Evolutionary conservation across 352 stramenopile genomes (phyloP), one percentile per base, ranked within the genome.

Genomic region (Globisporangium apiculatum): DNA sequence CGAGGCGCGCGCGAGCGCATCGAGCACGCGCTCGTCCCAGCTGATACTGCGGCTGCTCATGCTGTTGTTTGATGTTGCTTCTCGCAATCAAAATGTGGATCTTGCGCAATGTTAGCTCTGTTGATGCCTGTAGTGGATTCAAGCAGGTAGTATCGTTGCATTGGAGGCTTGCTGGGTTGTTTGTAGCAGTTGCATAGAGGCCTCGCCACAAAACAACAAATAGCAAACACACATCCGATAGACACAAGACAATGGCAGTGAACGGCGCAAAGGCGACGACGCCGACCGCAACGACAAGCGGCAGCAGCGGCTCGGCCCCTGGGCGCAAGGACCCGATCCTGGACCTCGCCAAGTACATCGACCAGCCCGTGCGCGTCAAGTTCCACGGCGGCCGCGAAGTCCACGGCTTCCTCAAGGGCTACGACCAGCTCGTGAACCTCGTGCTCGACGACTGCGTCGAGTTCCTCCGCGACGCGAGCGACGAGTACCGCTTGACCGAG

Each of bases 381-480:
- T 98, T 97, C 60, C 77, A 97, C 42, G 95, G 94, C 35, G 95
- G 95, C 0, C 74, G 94, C 57, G 93, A 98, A 71, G 76, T 98
- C 14, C 76, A 86, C 57, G 96, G 95, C 57, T 83, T 87, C 48
- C 76, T 99, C 46, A 96, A 97, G 68, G 96, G 96, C 57, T 99
- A 98, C 75, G 96, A 99, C 71, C 89, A 98, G 66, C 75, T 99
- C 41, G 92, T 98, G 43, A 99, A 99, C 82, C 81, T 99, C 46
- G 96, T 98, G 49, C 82, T 99, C 53, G 96, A 99, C 64, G 92
- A 99, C 67, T 96, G 90, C 65, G 75, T 98, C 57, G 96, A 99
- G 79, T 98, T 94, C 67, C 50, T 99, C 64, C 83, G 94, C 75
- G 90, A 97, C 68, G 78, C 88, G 6, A 94, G 89, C 56, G 91